Conservation (phyloP, 306 rosid genomes). For the Sicyos baderoa region DNA sequence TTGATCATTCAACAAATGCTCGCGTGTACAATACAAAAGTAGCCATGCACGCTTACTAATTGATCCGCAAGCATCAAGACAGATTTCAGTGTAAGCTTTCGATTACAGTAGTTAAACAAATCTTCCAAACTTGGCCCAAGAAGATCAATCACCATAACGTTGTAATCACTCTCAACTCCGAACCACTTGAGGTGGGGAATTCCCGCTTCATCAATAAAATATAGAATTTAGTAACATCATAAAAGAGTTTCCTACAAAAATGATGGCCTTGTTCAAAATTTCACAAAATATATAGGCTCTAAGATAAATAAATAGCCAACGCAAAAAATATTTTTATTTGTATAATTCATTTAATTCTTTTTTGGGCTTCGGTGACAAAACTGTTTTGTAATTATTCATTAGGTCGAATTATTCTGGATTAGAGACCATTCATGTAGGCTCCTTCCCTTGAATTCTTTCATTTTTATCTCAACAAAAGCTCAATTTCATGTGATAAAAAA, state of each 20-base stretch:
- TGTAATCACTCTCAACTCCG: slow-evolving; percentile 92
- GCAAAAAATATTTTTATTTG: not conserved
- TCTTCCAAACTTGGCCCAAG: slow-evolving; percentile 99
- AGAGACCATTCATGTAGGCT: too few species aligned
- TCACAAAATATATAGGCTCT: not conserved
- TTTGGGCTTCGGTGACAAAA: too few species aligned
- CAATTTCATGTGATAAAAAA: too few species aligned
- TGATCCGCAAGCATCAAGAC: slow-evolving; percentile 99
- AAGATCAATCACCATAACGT: slow-evolving; percentile 93
- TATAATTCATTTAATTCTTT: not conserved
- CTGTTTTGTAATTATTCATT: too few species aligned
- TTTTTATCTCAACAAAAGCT: too few species aligned
- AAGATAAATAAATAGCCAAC: not conserved
- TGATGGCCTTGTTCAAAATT: not conserved
- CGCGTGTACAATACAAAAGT: slow-evolving; percentile 16
- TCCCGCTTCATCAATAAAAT: slow-evolving; percentile 61
- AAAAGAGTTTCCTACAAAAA: slow-evolving; percentile 12
- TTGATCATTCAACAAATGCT: slow-evolving; percentile 17
- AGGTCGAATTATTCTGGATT: too few species aligned
- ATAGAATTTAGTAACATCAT: slow-evolving; percentile 23
- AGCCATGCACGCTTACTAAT: slow-evolving; percentile 46
- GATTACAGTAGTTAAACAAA: slow-evolving; percentile 89
- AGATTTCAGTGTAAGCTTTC: slow-evolving; percentile 77
- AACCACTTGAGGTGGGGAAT: slow-evolving; percentile 98
- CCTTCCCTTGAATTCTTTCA: too few species aligned